Evolutionary conservation across 1,139 yeast genomes (phyloP).

Genomic region (Blastobotrys buckinghamii): DNA sequence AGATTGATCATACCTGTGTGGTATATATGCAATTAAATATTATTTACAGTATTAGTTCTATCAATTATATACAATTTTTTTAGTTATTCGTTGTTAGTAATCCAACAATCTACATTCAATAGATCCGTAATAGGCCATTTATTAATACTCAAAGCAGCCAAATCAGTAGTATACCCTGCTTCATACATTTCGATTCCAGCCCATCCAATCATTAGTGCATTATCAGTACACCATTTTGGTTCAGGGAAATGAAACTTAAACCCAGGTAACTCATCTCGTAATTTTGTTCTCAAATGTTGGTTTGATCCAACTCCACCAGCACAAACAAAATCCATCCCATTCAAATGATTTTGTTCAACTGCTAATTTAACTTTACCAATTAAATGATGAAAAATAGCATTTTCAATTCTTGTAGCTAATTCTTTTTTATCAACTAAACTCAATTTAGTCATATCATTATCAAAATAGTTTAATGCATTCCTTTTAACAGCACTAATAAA

Average conservation of each 20-base stretch:
- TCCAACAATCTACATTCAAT: slow-evolving; percentile 13
- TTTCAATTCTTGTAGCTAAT: slow-evolving; percentile 61
- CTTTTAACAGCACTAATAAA: slow-evolving; percentile 51
- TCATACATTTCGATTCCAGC: slow-evolving; percentile 89
- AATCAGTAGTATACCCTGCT: slow-evolving; percentile 40
- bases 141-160: slow-evolving; percentile 53
- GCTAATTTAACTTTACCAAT: slow-evolving; percentile 57
- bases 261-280: slow-evolving; percentile 36
- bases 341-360: slow-evolving; percentile 24
- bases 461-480: slow-evolving; percentile 6
- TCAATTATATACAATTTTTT: too few relatives aligned
- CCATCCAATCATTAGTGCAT: slow-evolving; percentile 96
- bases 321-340: slow-evolving; percentile 57
- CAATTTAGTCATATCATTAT: slow-evolving; percentile 17
- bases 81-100: neutral
- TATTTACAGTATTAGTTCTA: too few relatives aligned
- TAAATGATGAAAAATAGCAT: slow-evolving; percentile 64
- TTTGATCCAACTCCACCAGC: slow-evolving; percentile 97
- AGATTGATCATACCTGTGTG: too few relatives aligned
- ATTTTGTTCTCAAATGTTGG: slow-evolving; percentile 45
- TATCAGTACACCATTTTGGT: slow-evolving; percentile 77
- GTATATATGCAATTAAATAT: too few relatives aligned
- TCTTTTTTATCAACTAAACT: slow-evolving; percentile 25
- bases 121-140: slow-evolving; percentile 58
- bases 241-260: slow-evolving; percentile 58